Percentiles rank a stretch among this genome's conserved stretches.
phyloP scores from a whole-genome alignment of 2,329 filamentous ascomycete genomes.

The Magnaporthiopsis poae region DNA sequence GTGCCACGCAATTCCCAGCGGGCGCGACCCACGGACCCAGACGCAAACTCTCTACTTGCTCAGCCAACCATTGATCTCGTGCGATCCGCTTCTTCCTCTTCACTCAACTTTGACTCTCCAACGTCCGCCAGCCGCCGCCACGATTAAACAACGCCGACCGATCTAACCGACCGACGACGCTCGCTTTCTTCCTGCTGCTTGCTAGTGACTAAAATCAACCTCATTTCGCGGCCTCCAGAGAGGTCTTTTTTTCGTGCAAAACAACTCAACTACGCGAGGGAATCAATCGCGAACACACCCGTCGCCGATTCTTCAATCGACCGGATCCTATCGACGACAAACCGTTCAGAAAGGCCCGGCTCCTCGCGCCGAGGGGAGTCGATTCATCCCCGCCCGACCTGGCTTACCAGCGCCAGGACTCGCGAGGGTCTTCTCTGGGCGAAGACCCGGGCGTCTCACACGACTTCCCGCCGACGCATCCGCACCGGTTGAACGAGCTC shows the following conservation, averaged over 20 bases:
- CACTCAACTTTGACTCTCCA: background rate
- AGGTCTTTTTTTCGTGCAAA: background rate
- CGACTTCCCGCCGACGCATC: slow-evolving; percentile 1
- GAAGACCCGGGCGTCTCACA: slow-evolving; percentile 24
- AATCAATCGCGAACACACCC: background rate
- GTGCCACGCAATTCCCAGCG: background rate
- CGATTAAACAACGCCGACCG: background rate
- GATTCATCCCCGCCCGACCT: slow-evolving; percentile 28
- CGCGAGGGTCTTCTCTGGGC: slow-evolving; percentile 35
- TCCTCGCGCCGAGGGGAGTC: slow-evolving; percentile 17
- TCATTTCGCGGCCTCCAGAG: background rate
- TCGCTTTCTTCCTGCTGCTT: background rate
- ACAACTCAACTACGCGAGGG: background rate
- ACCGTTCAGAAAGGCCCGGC: slow-evolving; percentile 2
- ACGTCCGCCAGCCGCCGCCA: background rate
- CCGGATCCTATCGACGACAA: background rate
- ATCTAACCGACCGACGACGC: background rate
- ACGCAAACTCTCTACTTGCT: background rate
- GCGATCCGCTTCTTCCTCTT: background rate
- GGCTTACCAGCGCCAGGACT: slow-evolving; percentile 33
- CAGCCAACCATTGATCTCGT: background rate
- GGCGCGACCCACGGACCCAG: background rate
- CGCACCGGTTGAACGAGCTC: slow-evolving; percentile 7
- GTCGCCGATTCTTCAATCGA: background rate
- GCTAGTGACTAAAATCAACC: background rate